Conservation (phyloP, 495 filamentous ascomycete genomes). For the Staphylotrichum longicolle region DNA sequence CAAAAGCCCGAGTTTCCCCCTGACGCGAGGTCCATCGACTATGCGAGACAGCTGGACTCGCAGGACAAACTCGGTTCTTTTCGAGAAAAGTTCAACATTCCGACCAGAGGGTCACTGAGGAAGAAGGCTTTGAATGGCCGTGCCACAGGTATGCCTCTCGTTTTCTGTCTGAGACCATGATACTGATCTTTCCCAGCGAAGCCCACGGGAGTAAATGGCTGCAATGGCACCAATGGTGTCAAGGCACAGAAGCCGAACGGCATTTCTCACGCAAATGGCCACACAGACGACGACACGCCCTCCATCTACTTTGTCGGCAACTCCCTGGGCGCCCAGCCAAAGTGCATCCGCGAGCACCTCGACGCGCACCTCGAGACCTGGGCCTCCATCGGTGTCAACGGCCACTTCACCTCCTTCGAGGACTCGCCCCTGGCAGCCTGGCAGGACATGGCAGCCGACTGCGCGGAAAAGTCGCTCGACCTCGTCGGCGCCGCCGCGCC, state of each 20-base stretch:
- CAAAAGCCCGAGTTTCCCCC: slow-evolving; percentile 21
- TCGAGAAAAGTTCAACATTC: slow-evolving; percentile 77
- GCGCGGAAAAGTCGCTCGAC: slow-evolving; percentile 49
- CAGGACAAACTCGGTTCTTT: slow-evolving; percentile 65
- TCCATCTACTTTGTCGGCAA: slow-evolving; percentile 93
- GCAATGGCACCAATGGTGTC: background rate
- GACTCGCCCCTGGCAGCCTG: slow-evolving; percentile 74
- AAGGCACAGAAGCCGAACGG: background rate
- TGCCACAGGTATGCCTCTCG: slow-evolving; percentile 28
- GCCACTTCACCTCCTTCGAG: slow-evolving; percentile 82
- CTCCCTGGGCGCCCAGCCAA: slow-evolving; percentile 88
- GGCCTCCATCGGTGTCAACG: slow-evolving; percentile 89
- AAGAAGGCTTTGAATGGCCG: slow-evolving; percentile 55
- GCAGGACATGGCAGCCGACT: slow-evolving; percentile 50
- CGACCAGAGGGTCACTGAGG: slow-evolving; percentile 66
- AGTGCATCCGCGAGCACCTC: slow-evolving; percentile 64
- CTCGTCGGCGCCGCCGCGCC: slow-evolving; percentile 74
- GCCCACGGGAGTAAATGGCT: background rate
- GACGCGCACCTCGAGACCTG: slow-evolving; percentile 77
- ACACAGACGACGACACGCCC: background rate
- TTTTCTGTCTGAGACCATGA: background rate
- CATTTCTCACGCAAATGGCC: background rate
- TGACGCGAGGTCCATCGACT: slow-evolving; percentile 21
- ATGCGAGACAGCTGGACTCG: slow-evolving; percentile 52
- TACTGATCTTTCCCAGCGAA: background rate